Conservation (phyloP, 257 asterid species). For the Plectranthus barbatus region DNA sequence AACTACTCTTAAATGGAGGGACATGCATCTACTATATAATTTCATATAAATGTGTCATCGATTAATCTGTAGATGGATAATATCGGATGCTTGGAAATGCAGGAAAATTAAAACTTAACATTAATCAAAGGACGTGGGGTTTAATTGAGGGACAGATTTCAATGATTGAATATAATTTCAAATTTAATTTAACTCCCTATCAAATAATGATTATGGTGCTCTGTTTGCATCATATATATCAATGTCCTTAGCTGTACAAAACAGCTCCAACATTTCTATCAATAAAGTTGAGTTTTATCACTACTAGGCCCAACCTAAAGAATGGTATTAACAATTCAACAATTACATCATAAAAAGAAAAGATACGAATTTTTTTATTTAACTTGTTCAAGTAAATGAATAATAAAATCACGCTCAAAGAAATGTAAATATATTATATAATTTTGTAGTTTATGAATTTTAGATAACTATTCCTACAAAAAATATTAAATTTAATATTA, state of each 20-base stretch:
- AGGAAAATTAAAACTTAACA: conserved; percentile 1
- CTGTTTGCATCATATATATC: background rate
- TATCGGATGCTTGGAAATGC: conserved; percentile 23
- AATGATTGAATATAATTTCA: conserved; percentile 16
- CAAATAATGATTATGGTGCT: background rate
- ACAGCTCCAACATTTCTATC: background rate
- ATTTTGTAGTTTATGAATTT: no score
- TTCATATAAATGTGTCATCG: no score
- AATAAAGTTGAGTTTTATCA: background rate
- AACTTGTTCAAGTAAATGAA: no score
- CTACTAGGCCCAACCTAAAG: background rate
- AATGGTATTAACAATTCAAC: background rate
- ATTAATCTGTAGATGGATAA: no score
- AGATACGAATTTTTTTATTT: no score
- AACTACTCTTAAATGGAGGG: no score
- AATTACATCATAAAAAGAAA: background rate
- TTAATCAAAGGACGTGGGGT: background rate
- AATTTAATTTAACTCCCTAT: background rate
- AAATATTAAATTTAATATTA: no score
- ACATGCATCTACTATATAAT: no score
- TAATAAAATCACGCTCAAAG: no score
- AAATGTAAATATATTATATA: no score
- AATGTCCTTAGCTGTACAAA: background rate
- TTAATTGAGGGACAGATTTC: background rate
- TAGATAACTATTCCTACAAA: no score